Evolutionary conservation across 139 green algal genomes (phyloP), one percentile per base, ranked within the genome.

Genomic region (Penium margaritaceum): DNA sequence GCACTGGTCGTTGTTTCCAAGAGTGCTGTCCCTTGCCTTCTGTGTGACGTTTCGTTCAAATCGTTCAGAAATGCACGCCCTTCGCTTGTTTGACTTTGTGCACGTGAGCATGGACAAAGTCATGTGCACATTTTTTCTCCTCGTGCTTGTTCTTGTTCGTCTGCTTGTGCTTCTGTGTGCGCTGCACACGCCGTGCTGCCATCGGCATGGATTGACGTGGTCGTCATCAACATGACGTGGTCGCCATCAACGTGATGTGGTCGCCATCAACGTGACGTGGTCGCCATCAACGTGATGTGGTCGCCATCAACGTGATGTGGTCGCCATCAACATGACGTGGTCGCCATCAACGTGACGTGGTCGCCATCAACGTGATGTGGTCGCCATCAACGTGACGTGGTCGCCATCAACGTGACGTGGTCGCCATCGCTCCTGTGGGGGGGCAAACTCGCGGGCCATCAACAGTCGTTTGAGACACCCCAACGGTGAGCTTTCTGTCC

Each of bases 401-500:
- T n/a, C n/a, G n/a, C n/a, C n/a, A n/a, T n/a, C n/a, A n/a, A n/a
- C n/a, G n/a, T n/a, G n/a, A n/a, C n/a, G n/a, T n/a, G n/a, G n/a
- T n/a, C n/a, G n/a, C n/a, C n/a, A n/a, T n/a, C n/a, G n/a, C n/a
- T n/a, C n/a, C n/a, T n/a, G n/a, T n/a, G n/a, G n/a, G n/a, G n/a
- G n/a, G n/a, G n/a, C n/a, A n/a, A n/a, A n/a, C n/a, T n/a, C n/a
- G n/a, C n/a, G n/a, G 4, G 24, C 19, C 30, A 9, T 0, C 51
- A 60, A 33, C 51, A 60, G 66, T 36, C 66, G 66, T 5, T 39
- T 74, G 30, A 21, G 66, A 15, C 66, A 74, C 51, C 66, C 66
- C 47, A 74, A 74, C 33, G 66, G 66, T 74, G 53, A 15, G n/a
- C n/a, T 34, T 24, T 60, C 51, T 60, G 24, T 60, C 21, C 51